phyloP scores from a whole-genome alignment of 768 basidiomycete species.

The Gyrodon lividus region DNA sequence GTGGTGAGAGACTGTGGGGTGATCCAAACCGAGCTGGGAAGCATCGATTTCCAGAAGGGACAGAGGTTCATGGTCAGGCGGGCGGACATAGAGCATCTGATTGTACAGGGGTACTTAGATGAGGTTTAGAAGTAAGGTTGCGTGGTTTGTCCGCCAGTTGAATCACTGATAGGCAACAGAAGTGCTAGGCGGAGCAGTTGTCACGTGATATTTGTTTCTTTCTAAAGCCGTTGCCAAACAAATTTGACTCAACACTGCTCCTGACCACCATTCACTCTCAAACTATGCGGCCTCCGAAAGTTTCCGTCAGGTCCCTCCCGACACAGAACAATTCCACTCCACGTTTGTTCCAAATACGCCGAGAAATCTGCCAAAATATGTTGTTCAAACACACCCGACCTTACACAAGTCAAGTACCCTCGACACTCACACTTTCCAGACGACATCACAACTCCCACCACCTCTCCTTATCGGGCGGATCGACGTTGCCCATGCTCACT shows the following conservation, averaged over 20 bases:
- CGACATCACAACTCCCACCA: slow-evolving; percentile 2
- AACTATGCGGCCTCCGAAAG: slow-evolving; percentile 13
- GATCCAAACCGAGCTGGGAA: slow-evolving; percentile 89
- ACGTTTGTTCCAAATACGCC: not conserved
- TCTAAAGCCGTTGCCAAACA: slow-evolving; percentile 27
- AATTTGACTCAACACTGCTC: slow-evolving; percentile 1
- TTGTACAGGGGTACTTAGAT: slow-evolving; percentile 91
- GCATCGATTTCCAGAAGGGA: slow-evolving; percentile 86
- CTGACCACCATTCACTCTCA: not conserved
- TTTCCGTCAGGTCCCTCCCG: not conserved
- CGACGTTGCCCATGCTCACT: slow-evolving; percentile 23
- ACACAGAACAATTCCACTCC: not conserved
- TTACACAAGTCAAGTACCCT: slow-evolving; percentile 4
- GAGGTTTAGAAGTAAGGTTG: slow-evolving; percentile 51
- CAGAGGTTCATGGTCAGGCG: slow-evolving; percentile 86
- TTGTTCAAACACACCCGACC: slow-evolving; percentile 2
- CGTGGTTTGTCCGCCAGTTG: not conserved
- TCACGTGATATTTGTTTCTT: slow-evolving; percentile 20
- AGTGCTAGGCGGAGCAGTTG: not conserved
- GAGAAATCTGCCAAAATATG: not conserved
- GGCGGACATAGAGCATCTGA: slow-evolving; percentile 90
- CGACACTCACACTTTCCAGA: slow-evolving; percentile 20
- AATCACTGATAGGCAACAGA: not conserved
- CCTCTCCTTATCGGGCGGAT: slow-evolving; percentile 3
- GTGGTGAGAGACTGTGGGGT: slow-evolving; percentile 89